Evolutionary conservation across 23 red algal genomes (phyloP).

Genomic region (Gracilaria vermiculophylla): DNA sequence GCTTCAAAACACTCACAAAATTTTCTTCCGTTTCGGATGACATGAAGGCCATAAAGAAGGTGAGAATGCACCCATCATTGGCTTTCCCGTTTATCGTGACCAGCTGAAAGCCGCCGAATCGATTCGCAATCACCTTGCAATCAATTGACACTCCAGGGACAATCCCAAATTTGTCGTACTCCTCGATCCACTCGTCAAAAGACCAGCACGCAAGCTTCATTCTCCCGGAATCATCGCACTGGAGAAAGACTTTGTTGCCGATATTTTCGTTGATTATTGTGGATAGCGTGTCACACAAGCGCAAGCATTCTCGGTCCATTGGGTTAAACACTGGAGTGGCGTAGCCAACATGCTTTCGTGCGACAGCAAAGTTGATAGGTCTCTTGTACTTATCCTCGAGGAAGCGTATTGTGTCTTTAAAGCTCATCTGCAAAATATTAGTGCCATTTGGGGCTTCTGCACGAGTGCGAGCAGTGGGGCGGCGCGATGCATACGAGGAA

Average conservation of each 20-base stretch:
- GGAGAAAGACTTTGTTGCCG: neutral
- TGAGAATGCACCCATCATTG: conserved; percentile 3
- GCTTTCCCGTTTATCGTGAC: conserved; percentile 11
- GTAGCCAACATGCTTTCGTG: neutral
- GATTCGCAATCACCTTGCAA: neutral
- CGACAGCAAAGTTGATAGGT: neutral
- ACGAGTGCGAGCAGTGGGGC: neutral
- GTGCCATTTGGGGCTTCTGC: neutral
- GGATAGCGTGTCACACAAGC: neutral
- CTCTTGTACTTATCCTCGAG: conserved; percentile 30
- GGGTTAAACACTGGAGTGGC: neutral
- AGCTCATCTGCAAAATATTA: neutral
- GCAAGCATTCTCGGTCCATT: conserved; percentile 15
- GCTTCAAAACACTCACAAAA: neutral
- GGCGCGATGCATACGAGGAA: neutral
- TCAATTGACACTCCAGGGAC: conserved; percentile 15
- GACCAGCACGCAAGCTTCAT: conserved; percentile 5
- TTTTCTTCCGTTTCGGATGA: neutral
- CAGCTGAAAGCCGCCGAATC: neutral
- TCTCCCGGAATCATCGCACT: neutral
- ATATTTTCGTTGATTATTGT: neutral
- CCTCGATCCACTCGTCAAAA: neutral
- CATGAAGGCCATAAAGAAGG: conserved; percentile 19
- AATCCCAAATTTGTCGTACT: conserved; percentile 24
- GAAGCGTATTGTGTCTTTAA: conserved; percentile 15